Percentiles rank a stretch among this genome's conserved stretches.
Evolutionary conservation across 2,329 filamentous ascomycete species (phyloP).

Genomic region (Sclerotinia minor): DNA sequence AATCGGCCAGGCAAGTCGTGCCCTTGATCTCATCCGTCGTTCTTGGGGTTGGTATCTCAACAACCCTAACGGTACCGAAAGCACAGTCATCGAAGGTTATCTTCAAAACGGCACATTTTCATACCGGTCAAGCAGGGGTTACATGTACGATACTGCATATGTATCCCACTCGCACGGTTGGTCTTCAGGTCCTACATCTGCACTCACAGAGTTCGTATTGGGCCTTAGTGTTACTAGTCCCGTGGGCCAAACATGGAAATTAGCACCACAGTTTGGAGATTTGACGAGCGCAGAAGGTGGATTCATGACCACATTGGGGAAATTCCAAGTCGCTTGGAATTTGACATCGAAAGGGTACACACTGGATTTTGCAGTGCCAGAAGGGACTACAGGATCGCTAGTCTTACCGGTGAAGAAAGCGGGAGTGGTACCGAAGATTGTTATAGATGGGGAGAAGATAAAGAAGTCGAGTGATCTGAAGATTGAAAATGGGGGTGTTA

Average conservation of each 20-base stretch:
- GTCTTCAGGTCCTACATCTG: conserved; percentile 50
- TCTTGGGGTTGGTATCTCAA: conserved; percentile 63
- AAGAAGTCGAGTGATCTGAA: conserved; percentile 2
- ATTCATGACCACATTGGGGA: conserved; percentile 45
- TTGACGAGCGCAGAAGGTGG: conserved; percentile 45
- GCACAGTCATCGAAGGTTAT: conserved; percentile 61
- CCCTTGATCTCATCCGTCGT: conserved; percentile 56
- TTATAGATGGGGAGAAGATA: conserved; percentile 23
- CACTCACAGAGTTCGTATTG: conserved; percentile 47
- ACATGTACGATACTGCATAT: conserved; percentile 47
- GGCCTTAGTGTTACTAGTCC: conserved; percentile 45
- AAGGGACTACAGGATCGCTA: conserved; percentile 27
- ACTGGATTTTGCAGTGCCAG: conserved; percentile 27
- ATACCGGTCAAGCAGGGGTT: conserved; percentile 55
- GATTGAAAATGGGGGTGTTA: conserved; percentile 10
- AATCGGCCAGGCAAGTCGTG: conserved; percentile 50
- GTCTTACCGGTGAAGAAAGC: conserved; percentile 21
- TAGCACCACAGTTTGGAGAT: conserved; percentile 47
- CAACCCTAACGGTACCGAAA: conserved; percentile 56
- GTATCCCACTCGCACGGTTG: conserved; percentile 52
- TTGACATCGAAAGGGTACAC: conserved; percentile 26
- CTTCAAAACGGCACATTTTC: conserved; percentile 55
- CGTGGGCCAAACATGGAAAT: conserved; percentile 43
- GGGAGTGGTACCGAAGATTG: conserved; percentile 26
- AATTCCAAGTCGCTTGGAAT: conserved; percentile 42